Evolutionary conservation across 306 rosid genomes (phyloP), one percentile per base, ranked within the genome.

Genomic region (Prinsepia uniflora): DNA sequence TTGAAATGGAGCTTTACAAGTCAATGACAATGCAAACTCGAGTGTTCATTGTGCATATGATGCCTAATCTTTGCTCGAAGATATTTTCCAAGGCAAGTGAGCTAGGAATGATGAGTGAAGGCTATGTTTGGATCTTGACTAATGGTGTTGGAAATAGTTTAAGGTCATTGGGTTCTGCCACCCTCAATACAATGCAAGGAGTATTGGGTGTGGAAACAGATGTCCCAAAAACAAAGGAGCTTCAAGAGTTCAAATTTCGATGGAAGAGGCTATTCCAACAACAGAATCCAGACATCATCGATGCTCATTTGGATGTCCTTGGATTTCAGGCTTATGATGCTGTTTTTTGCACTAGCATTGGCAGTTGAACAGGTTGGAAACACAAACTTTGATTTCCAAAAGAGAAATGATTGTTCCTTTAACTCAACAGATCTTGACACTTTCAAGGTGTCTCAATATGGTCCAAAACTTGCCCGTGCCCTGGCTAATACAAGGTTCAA

Each of bases 321-420:
- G 85, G 87, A 1, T 34, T 81, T 49, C 80, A 83, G 90, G 92
- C 96, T 34, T 83, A 89, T 69, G 96, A 89, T 69, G 70, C 96
- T 41, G 50, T 75, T 63, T 79, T 62, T 7, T n/a, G 86, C 91
- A 48, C 34, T 86, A 62, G 89, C 92, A 17, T 72, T 53, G 78
- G 84, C 92, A 30, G 42, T 81, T 24, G 87, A 89, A 78, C 55
- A 89, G 36, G 60, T 49, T 45, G 52, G 44, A 2, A 52, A 9
- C 14, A 24, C 10, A 52, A 45, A 13, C 20, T 59, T 30, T 10
- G 42, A 10, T 17, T 44, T 50, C 19, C 17, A 46, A 8, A 55
- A 19, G 6, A 10, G 11, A 12, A 76, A 65, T 8, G 4, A 5
- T 24, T 1, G 30, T 43, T 75, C 80, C 24, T 24, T 52, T 15